Evolutionary conservation across 108 stramenopile genomes (phyloP), one percentile per base, ranked within the genome.

Genomic region (Epithemia pelagica): DNA sequence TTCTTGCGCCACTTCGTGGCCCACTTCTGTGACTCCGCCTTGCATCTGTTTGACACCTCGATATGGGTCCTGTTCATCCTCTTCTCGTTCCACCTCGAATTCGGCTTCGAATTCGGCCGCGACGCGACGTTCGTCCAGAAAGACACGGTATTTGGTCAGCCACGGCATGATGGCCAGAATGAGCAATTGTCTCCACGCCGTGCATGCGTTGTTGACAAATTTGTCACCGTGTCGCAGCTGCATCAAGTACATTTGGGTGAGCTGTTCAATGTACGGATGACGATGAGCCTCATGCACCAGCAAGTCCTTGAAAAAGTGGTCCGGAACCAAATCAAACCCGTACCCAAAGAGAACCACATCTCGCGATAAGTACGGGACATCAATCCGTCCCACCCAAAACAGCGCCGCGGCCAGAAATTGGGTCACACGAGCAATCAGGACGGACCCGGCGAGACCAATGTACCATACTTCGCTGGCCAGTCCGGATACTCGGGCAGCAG

Each of bases 221-320:
- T 78, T 59, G 19, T 70, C 74, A 46, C 37, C 37, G 59, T 82
- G 63, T 46, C 70, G 58, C n/a, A 86, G 51, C 62, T 79, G 82
- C 82, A 86, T 76, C 65, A 90, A 58, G 62, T 90, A 90, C 61
- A 86, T 84, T 7, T 30, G 51, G 0, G 78, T 75, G 15, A 90
- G 62, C 15, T 68, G 58, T 31, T 90, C 88, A 18, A 86, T 64
- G 53, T 74, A 90, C 3, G 88, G 88, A 74, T 90, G 88, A 20
- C 82, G 71, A 64, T 88, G 87, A 7, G 87, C 87, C 53, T 62
- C 73, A 29, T 66, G 66, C 20, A 56, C 56, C 54, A 66, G 30
- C 8, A 66, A 23, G 28, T 66, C 66, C 30, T 59, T 66, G 15
- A 28, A 20, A 23, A 58, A 58, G 66, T 30, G n/a, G 19, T 24